Evolutionary conservation across 768 basidiomycete genomes (phyloP), one percentile per base, ranked within the genome.

Genomic region (Suillus cothurnatus): DNA sequence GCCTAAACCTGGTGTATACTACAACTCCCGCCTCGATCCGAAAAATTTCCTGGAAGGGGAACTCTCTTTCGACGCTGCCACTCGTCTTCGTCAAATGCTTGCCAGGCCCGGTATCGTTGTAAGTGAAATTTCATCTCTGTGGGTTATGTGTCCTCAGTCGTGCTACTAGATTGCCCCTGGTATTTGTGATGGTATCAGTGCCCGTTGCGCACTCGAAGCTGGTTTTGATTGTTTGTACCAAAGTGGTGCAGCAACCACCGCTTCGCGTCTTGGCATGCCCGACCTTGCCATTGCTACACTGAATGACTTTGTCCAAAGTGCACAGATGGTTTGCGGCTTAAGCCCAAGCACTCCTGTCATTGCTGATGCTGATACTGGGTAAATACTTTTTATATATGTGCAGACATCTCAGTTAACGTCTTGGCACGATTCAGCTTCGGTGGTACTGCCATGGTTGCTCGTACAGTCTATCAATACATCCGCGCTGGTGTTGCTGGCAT

Each of bases 301-400:
- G 71, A 91, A 91, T 68, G 91, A 92, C 71, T 92, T 92, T 66
- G 89, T 88, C 28, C 84, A 84, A 73, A 85, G 85, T 61, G 90
- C 86, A 2, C 85, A 86, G 72, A 89, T 91, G 87, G 88, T 91
- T 61, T 87, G 86, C 76, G 80, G 86, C 60, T 70, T 92, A 55
- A 79, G 86, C 69, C 89, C 90, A 0, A 81, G 85, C 1, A 80
- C 84, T 0, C 91, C 91, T 0, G 86, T 93, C 23, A 92, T 93
- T 66, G 91, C 90, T 1, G 91, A 93, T 68, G 91, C 91, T 14
- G 91, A 93, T 71, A 92, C 90, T 61, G 91, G 90, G 87, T 88
- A 75, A 15, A 80, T 60, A 6, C 15, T 14, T 56, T 23, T 3
- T 31, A 53, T 17, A 12, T 3, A 7, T 4, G 31, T 60, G 47